Percentiles rank a stretch among this genome's conserved stretches.
These are phyloP conservation scores for Pseudofabraea citricarpa DNA, from an alignment of 2,329 filamentous ascomycete species.

Conservation along the genomic window DNA sequence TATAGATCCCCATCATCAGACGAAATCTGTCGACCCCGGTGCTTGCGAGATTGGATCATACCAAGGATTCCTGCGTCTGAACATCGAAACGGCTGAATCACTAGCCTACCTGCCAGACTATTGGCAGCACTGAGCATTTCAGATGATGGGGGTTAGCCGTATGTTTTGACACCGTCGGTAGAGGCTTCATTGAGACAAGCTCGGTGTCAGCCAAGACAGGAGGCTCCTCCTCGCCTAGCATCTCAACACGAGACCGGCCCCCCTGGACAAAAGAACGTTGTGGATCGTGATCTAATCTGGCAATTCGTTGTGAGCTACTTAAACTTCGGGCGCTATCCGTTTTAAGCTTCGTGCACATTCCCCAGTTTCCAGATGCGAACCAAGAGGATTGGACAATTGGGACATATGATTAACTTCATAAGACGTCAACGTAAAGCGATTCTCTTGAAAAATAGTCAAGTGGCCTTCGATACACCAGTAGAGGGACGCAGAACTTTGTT, in stretches of 20 bases:
- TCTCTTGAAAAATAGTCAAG: no score
- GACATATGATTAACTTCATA: no score
- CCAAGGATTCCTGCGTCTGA: conserved; percentile 1
- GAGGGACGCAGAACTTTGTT: no score
- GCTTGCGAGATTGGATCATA: neutral
- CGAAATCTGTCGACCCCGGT: neutral
- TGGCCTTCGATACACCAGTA: no score
- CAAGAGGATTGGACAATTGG: no score
- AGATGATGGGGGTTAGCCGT: neutral
- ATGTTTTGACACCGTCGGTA: neutral
- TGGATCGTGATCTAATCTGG: no score
- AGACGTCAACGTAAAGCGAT: no score
- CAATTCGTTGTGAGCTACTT: no score
- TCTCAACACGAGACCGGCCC: neutral
- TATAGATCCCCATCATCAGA: neutral
- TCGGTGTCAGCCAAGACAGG: conserved; percentile 1
- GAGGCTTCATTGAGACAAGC: neutral
- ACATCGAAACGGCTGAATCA: conserved; percentile 1
- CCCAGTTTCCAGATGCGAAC: no score
- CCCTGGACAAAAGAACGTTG: neutral
- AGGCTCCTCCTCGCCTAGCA: neutral
- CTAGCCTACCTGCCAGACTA: neutral
- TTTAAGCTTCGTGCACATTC: no score
- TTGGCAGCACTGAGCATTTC: neutral
- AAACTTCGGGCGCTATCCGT: no score